Conservation (phyloP, 1,284 basidiomycete genomes). For the Tylopilus orsonianus region DNA sequence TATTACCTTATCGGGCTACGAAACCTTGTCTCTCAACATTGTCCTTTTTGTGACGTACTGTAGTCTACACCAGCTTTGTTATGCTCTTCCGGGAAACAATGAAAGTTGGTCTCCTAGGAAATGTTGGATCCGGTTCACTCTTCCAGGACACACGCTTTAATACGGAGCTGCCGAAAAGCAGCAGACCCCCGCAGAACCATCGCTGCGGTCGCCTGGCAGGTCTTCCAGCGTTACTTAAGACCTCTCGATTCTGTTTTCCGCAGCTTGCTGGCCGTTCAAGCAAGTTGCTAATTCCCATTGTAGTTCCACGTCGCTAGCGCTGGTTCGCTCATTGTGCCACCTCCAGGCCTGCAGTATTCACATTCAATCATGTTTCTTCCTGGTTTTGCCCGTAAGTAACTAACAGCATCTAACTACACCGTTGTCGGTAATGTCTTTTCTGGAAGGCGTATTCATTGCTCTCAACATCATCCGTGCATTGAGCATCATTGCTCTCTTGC, state of each 20-base stretch:
- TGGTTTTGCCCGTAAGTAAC: slow-evolving; percentile 48
- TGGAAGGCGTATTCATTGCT: slow-evolving; percentile 71
- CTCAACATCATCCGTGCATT: slow-evolving; percentile 77
- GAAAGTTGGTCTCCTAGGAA: slow-evolving; percentile 25
- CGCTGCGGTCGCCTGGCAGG: not conserved
- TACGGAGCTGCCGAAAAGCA: not conserved
- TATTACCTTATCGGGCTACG: slow-evolving; percentile 19
- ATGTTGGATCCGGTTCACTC: slow-evolving; percentile 14
- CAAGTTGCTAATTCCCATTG: slow-evolving; percentile 4
- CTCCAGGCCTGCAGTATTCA: slow-evolving; percentile 1
- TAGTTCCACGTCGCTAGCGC: slow-evolving; percentile 21
- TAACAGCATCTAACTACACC: not conserved
- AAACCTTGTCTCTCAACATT: slow-evolving; percentile 24
- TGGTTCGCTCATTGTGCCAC: slow-evolving; percentile 23
- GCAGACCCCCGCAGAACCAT: not conserved
- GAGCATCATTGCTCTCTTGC: slow-evolving; percentile 73
- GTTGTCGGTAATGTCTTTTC: not conserved
- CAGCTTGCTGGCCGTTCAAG: slow-evolving; percentile 32
- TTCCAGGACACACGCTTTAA: slow-evolving; percentile 6
- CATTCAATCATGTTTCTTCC: slow-evolving; percentile 41
- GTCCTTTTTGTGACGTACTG: slow-evolving; percentile 16
- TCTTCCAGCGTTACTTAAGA: not conserved
- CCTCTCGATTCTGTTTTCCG: not conserved
- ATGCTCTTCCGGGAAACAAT: slow-evolving; percentile 27
- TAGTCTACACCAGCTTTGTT: slow-evolving; percentile 2